Base-by-base conservation (phyloP, 78 protist species). In the Dictyostelium capitatum region DNA sequence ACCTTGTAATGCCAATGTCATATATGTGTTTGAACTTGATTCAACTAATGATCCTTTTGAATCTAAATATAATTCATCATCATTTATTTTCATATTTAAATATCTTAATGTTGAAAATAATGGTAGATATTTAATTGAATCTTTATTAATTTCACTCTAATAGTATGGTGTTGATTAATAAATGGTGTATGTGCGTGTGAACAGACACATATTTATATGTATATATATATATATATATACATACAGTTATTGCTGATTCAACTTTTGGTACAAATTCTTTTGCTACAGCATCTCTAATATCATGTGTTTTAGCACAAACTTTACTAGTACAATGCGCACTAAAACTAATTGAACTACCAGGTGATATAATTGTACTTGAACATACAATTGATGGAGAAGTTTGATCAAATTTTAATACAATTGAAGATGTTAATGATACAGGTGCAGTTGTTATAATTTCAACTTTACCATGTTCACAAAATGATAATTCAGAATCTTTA, bases 381-480 rank as follows among this genome's bases (percentile, higher is more conserved):
- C 47, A 28, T 5, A n/a, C 2, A 23, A 80, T 17, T 3, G 43
- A n/a, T 48, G 85, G 43, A 19, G 53, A 9, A 19, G 75, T 9
- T 37, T 28, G 17, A 43, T 64, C 23, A 65, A 80, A 59, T 43
- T 32, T 56, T 9, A 80, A 30, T 0, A 11, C 43, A 4, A 80
- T 43, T 25, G 19, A 7, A 14, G 67, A 19, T 6, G 64, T 20
- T 19, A 50, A 54, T 54, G 83, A 54, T 30, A 56, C 14, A 23
- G 72, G 12, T 19, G 51, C 59, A 20, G 5, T 37, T 32, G 74
- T 59, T 3, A 6, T 7, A 20, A 80, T 80, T 23, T 19, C 20
- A 46, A 80, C 17, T 12, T 80, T 17, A 43, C 85, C 85, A 41
- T 80, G 72, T 80, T 80, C 85, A 59, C 85, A 80, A n/a, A 80